phyloP scores from a whole-genome alignment of 2,329 filamentous ascomycete species.

The Ploettnerulaceae sp. region DNA sequence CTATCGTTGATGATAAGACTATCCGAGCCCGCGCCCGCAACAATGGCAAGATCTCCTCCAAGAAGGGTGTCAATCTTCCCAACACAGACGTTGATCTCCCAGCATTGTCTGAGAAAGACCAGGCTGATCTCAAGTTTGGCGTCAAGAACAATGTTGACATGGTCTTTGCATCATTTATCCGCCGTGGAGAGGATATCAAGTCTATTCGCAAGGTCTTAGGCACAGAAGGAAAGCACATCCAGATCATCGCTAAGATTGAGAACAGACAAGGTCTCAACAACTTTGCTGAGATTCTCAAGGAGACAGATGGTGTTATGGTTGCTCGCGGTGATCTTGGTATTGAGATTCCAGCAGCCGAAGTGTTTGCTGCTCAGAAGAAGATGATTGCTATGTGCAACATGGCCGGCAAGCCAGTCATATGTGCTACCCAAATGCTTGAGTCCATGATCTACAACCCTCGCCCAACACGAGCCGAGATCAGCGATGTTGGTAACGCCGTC shows the following conservation, averaged over 20 bases:
- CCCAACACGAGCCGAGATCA: conserved; percentile 96
- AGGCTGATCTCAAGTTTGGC: conserved; percentile 87
- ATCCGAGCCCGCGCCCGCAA: conserved; percentile 84
- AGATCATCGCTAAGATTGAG: conserved; percentile 99
- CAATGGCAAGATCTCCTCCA: conserved; percentile 97
- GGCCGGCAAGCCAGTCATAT: conserved; percentile 97
- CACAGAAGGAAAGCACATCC: conserved; percentile 88
- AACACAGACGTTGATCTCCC: conserved; percentile 98
- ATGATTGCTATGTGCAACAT: conserved; percentile 99
- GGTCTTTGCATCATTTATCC: conserved; percentile 98
- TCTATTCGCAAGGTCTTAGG: conserved; percentile 90
- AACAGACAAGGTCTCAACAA: conserved; percentile 99
- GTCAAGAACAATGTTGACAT: conserved; percentile 99
- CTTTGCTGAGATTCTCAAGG: conserved; percentile 92
- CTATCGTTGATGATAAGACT: conserved; percentile 83
- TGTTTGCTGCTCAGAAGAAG: conserved; percentile 99
- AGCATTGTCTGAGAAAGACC: conserved; percentile 96
- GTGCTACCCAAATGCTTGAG: conserved; percentile 99
- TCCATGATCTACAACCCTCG: conserved; percentile 99
- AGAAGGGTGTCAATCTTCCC: conserved; percentile 98
- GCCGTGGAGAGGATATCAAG: conserved; percentile 85
- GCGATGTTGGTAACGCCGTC: conserved; percentile 96
- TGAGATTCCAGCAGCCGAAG: conserved; percentile 96
- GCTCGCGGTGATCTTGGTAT: conserved; percentile 98
- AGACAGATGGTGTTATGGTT: conserved; percentile 99